Base-by-base conservation (phyloP, 768 basidiomycete species). In the Sarcodon sp. region DNA sequence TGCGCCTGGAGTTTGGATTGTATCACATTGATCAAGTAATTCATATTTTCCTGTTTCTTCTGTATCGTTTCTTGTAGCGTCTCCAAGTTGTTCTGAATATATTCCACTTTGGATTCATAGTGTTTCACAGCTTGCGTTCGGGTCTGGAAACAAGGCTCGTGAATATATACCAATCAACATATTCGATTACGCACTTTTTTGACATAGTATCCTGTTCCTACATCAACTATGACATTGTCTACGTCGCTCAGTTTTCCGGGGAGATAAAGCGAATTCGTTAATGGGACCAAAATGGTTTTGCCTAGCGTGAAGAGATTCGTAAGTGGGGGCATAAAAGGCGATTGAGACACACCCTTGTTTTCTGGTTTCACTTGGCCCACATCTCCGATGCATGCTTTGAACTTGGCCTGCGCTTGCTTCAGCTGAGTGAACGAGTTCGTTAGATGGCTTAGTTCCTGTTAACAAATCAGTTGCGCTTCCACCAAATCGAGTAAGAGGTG, bases 161-260 rank as follows among this genome's bases (percentile, higher is more conserved):
- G 37, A 38, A 18, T 38, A 18, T 13, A 18, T 38, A 13, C 37
- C 18, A 38, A 38, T 38, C 37, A 38, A 13, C 5, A 18, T 13
- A 18, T 38, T 27, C 21, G 4, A 27, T 27, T 27, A 53, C 69
- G 39, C 43, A 89, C 96, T 76, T 98, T 99, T 66, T 88, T 81
- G 13, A 98, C 87, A 55, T 83, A 97, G 64, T 97, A 99, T 0
- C 96, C 94, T 0, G 94, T 98, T 1, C 96, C 96, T 27, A 98
- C 74, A 61, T 99, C 96, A 35, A 98, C 79, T 52, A 98, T 82
- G 43, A 99, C 93, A 55, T 89, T 76, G 41, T 91, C 84, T 0
- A 77, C 64, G 59, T 96, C 86, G 37, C 70, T 72, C 43, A 98
- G 71, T 65, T 82, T 90, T 15, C 93, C 96, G 2, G 94, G 92